These are phyloP conservation scores for Fraxinus nigra DNA, from an alignment of 305 asterid species.

Conservation along the genomic window DNA sequence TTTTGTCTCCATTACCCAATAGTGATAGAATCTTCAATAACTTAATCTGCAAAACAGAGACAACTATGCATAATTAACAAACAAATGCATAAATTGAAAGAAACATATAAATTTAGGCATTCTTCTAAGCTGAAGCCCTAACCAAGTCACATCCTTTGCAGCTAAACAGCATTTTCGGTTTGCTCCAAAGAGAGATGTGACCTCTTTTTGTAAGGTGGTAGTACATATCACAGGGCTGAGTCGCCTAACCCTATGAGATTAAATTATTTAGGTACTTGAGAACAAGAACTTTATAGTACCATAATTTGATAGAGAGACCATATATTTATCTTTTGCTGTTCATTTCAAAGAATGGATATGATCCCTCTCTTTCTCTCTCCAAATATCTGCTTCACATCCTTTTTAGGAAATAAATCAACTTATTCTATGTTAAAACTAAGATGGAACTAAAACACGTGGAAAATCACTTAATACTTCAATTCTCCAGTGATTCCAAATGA, in stretches of 20 bases:
- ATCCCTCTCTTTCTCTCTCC: neutral
- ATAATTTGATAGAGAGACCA: neutral
- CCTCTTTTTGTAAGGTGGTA: neutral
- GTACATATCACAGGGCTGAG: neutral
- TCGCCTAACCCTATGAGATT: neutral
- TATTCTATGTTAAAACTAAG: neutral
- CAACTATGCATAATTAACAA: neutral
- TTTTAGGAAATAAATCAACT: neutral
- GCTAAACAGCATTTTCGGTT: neutral
- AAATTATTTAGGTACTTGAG: neutral
- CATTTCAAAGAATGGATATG: neutral
- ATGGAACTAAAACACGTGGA: neutral
- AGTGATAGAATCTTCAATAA: conserved; percentile 80
- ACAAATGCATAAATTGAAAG: neutral
- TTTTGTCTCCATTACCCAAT: conserved; percentile 87
- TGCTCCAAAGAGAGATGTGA: conserved; percentile 3
- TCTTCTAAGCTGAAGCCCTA: neutral
- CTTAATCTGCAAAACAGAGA: conserved; percentile 67
- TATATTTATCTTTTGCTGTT: neutral
- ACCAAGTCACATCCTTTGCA: neutral
- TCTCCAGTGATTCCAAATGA: neutral
- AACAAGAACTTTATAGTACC: neutral
- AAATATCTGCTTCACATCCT: neutral
- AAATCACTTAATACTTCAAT: neutral
- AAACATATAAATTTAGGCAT: neutral